These are phyloP conservation scores for Carallia pectinifolia DNA, from an alignment of 345 rosid species.

Conservation along the genomic window DNA sequence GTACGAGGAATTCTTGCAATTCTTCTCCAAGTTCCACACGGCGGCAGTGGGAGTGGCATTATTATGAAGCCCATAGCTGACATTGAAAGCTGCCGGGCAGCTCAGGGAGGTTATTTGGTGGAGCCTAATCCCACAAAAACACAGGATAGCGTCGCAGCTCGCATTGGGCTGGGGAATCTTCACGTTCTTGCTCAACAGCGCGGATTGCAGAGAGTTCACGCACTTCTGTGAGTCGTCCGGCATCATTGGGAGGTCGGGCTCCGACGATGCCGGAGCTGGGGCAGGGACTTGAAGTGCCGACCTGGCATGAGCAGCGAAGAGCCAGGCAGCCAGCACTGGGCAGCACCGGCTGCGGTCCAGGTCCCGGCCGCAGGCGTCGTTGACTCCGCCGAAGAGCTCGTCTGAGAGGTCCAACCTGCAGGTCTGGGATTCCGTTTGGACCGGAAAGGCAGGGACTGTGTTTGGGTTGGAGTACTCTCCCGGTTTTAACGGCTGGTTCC, in stretches of 20 bases:
- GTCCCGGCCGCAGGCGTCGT: slow-evolving; percentile 78
- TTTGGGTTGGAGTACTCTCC: too few relatives aligned
- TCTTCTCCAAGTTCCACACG: slow-evolving; percentile 79
- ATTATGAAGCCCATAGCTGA: slow-evolving; percentile 50
- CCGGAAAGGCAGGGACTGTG: too few relatives aligned
- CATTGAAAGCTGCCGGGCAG: slow-evolving; percentile 92
- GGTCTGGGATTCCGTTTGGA: slow-evolving; percentile 56
- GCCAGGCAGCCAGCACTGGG: slow-evolving; percentile 95
- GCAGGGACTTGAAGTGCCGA: slow-evolving; percentile 72
- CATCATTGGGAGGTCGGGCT: slow-evolving; percentile 73
- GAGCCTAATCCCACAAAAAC: slow-evolving; percentile 94
- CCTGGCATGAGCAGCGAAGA: slow-evolving; percentile 91
- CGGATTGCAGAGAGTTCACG: slow-evolving; percentile 79
- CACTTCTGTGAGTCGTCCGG: slow-evolving; percentile 98
- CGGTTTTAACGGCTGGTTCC: too few relatives aligned
- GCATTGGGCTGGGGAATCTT: slow-evolving; percentile 81
- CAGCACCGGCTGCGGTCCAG: slow-evolving; percentile 95
- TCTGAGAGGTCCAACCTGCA: slow-evolving; percentile 90
- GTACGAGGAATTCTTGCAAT: slow-evolving; percentile 83
- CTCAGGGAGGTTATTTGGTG: slow-evolving; percentile 92
- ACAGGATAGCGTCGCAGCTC: slow-evolving; percentile 78
- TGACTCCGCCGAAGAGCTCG: slow-evolving; percentile 96
- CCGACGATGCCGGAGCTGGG: slow-evolving; percentile 44
- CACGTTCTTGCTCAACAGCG: slow-evolving; percentile 73
- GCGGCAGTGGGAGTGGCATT: slow-evolving; percentile 90